A percentile compares a stretch with the other conserved stretches of the same genome.
Evolutionary conservation across 345 rosid species (phyloP).

Genomic region (Ceriops zippeliana): DNA sequence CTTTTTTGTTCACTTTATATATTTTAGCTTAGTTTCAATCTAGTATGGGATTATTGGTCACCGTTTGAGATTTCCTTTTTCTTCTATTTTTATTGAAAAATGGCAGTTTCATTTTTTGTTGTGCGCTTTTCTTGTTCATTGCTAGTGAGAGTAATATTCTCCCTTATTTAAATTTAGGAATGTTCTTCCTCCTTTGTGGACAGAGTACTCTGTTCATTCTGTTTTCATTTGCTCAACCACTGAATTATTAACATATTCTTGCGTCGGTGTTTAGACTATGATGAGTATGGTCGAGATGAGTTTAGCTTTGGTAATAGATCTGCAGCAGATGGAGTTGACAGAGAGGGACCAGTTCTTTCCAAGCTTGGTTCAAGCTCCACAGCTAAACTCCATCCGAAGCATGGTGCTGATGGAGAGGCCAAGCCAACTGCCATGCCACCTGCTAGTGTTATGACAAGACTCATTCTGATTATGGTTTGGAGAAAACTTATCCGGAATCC

Average conservation of each 20-base stretch:
- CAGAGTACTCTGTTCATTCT: conserved; percentile 6
- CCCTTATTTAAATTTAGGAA: not conserved
- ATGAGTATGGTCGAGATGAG: conserved; percentile 51
- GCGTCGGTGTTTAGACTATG: conserved; percentile 35
- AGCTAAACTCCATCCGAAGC: conserved; percentile 65
- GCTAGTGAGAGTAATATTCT: not conserved
- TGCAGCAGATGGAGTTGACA: conserved; percentile 35
- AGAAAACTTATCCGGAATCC: conserved; percentile 92
- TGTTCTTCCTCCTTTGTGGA: not conserved
- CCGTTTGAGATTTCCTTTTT: not conserved
- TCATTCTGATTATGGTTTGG: conserved; percentile 96
- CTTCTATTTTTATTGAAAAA: too few relatives aligned
- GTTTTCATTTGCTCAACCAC: not conserved
- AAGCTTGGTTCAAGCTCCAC: conserved; percentile 78
- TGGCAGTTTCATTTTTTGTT: not conserved
- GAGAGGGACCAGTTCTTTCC: conserved; percentile 56
- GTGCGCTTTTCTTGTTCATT: not conserved
- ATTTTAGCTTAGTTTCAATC: too few relatives aligned
- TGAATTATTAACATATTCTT: not conserved
- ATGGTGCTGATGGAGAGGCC: conserved; percentile 39
- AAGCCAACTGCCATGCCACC: conserved; percentile 78
- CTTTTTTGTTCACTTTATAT: not conserved
- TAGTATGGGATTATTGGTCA: too few relatives aligned
- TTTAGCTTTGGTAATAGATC: conserved; percentile 60
- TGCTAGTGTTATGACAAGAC: conserved; percentile 91